Evolutionary conservation across 148 eudicot species (phyloP), one percentile per base, ranked within the genome.

Genomic region (Nepenthes mirabilis): DNA sequence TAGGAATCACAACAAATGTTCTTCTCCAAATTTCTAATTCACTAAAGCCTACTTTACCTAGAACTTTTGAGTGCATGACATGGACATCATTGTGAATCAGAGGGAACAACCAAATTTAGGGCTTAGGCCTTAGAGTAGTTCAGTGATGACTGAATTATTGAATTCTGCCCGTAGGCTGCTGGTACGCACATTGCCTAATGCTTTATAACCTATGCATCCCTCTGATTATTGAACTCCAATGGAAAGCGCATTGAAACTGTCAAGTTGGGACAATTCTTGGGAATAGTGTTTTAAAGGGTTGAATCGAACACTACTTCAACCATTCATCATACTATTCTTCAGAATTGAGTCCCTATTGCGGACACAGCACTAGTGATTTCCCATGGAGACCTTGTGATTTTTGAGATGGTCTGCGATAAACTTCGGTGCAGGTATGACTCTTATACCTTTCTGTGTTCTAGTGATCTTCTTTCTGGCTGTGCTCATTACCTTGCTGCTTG

Each of bases 281-380:
- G 75, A 71, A 71, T 75, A 75, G 75, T 75, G 75, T 70, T 67
- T 67, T 65, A 67, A 75, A 75, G 63, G 79, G 79, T 67, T 75
- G 68, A 68, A 70, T 75, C 60, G 75, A 75, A 63, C 63, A 58
- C 63, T 51, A 55, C 64, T 70, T 65, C 63, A 75, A 71, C 79
- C 79, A 71, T 75, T 75, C 67, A 37, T 36, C 45, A 64, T 60
- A 71, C 79, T 75, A 75, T 75, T 70, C 67, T 65, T 75, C 65
- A 60, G 68, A 75, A 71, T 57, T 63, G 66, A 62, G 79, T 71
- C 75, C 79, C 43, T 9, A 23, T 56, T 71, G 55, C 68, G 58
- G 52, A 35, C 51, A 65, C 13, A 65, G 52, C 65, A 34, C 23
- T 69, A 57, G 61, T 40, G 51, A 47, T 56, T 52, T 34, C 61